Evolutionary conservation across 2,329 filamentous ascomycete genomes (phyloP).

Genomic region (Mariannaea elegans): DNA sequence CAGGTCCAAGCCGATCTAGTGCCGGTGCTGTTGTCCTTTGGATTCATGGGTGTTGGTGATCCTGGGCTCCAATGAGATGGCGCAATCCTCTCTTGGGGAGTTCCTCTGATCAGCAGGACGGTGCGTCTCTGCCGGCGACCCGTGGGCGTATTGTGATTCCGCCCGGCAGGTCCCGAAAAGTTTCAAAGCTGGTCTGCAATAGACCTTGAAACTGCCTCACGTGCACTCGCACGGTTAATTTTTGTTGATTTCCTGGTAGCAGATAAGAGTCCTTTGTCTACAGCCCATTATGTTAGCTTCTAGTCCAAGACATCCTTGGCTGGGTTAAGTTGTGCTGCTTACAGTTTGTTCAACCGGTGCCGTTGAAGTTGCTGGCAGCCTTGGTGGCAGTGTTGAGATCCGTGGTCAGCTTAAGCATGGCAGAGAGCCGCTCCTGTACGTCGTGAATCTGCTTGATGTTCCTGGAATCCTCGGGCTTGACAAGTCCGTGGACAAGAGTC

Average conservation of each 20-base stretch:
- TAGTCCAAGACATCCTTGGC: not conserved
- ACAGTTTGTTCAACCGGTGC: slow-evolving; percentile 45
- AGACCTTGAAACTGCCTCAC: slow-evolving; percentile 28
- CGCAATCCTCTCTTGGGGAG: slow-evolving; percentile 26
- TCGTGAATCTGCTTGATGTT: slow-evolving; percentile 63
- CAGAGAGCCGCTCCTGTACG: slow-evolving; percentile 59
- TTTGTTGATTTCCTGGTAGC: slow-evolving; percentile 34
- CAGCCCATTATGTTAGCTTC: slow-evolving; percentile 16
- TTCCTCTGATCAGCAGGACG: slow-evolving; percentile 28
- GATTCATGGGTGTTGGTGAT: slow-evolving; percentile 24
- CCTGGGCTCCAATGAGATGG: slow-evolving; percentile 32
- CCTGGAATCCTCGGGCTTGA: slow-evolving; percentile 60
- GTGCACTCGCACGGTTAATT: slow-evolving; percentile 37
- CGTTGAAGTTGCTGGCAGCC: slow-evolving; percentile 36
- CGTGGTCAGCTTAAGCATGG: slow-evolving; percentile 61
- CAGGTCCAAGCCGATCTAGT: slow-evolving; percentile 17
- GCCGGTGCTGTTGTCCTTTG: slow-evolving; percentile 29
- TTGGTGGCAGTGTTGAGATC: slow-evolving; percentile 39
- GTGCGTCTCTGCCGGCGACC: slow-evolving; percentile 29
- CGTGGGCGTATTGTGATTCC: slow-evolving; percentile 29
- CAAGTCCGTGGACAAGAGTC: slow-evolving; percentile 61
- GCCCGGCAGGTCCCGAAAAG: slow-evolving; percentile 31
- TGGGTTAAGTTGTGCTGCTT: slow-evolving; percentile 3
- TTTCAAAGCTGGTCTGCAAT: slow-evolving; percentile 34
- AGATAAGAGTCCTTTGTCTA: slow-evolving; percentile 35